Conservation (phyloP, 1,284 basidiomycete genomes). For the Boletus semigastroideus region DNA sequence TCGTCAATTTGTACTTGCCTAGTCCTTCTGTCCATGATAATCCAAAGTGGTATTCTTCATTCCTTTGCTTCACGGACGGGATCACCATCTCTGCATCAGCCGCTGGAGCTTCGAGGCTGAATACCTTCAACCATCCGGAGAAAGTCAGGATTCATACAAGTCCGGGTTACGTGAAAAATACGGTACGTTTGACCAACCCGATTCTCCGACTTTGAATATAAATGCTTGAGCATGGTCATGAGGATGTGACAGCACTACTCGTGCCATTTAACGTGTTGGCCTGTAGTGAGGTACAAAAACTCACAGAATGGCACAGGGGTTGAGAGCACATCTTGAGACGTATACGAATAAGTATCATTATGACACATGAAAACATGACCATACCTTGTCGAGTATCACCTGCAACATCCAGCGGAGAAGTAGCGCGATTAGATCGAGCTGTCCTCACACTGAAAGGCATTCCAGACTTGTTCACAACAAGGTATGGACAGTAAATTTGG, state of each 20-base stretch:
- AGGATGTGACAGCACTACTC: slow-evolving; percentile 84
- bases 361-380: background rate
- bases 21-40: slow-evolving; percentile 91
- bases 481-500: slow-evolving; percentile 92
- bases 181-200: slow-evolving; percentile 84
- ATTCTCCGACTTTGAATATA: slow-evolving; percentile 83
- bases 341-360: slow-evolving; percentile 8
- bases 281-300: slow-evolving; percentile 29
- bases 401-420: slow-evolving; percentile 79
- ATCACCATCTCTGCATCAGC: slow-evolving; percentile 88
- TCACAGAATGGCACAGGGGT: slow-evolving; percentile 75
- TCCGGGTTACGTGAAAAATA: background rate
- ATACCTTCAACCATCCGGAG: slow-evolving; percentile 43
- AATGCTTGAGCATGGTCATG: slow-evolving; percentile 84
- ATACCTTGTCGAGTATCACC: slow-evolving; percentile 68
- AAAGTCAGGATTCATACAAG: slow-evolving; percentile 2
- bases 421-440: slow-evolving; percentile 66
- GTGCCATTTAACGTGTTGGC: slow-evolving; percentile 33
- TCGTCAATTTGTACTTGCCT: slow-evolving; percentile 96
- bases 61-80: slow-evolving; percentile 62
- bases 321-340: slow-evolving; percentile 51
- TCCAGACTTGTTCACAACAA: slow-evolving; percentile 93
- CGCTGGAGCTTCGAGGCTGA: slow-evolving; percentile 88
- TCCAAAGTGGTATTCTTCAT: slow-evolving; percentile 86
- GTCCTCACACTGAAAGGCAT: slow-evolving; percentile 82